These are phyloP conservation scores for Globisporangium mamillatum DNA, from an alignment of 352 stramenopile species.

Conservation along the genomic window DNA sequence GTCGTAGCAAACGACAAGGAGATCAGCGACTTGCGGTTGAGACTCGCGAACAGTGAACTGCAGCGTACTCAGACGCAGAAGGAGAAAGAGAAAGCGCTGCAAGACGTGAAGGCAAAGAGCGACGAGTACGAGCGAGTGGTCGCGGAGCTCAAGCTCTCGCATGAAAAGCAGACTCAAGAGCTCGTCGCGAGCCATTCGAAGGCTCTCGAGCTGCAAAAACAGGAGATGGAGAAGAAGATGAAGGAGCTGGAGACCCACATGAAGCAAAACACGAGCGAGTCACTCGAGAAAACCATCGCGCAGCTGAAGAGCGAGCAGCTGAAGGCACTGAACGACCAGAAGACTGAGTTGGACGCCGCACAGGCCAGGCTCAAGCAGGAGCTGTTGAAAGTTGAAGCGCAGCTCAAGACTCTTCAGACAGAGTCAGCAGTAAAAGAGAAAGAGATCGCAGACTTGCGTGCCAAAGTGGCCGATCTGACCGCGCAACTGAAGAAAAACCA, in stretches of 20 bases:
- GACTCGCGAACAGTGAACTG: conserved; percentile 19
- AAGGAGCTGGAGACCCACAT: conserved; percentile 24
- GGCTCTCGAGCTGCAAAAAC: conserved; percentile 20
- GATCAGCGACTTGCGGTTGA: conserved; percentile 15
- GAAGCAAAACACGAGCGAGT: conserved; percentile 10
- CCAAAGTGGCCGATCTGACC: conserved; percentile 19
- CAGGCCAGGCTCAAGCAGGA: conserved; percentile 8
- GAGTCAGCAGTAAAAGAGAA: conserved; percentile 1
- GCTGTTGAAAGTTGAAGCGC: conserved; percentile 11
- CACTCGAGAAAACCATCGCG: conserved; percentile 12
- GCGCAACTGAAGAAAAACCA: conserved; percentile 23
- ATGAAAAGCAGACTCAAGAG: conserved; percentile 25
- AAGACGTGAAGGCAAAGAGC: conserved; percentile 12
- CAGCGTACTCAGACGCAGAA: conserved; percentile 14
- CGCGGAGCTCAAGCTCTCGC: conserved; percentile 16
- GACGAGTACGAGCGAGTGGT: conserved; percentile 12
- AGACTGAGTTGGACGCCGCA: not conserved
- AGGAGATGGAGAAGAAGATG: conserved; percentile 17
- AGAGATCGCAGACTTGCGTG: conserved; percentile 19
- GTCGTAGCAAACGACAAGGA: conserved; percentile 19
- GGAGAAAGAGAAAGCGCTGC: conserved; percentile 19
- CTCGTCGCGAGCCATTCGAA: conserved; percentile 20
- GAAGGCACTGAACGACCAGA: conserved; percentile 2
- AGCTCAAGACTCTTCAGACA: conserved; percentile 16
- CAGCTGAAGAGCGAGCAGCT: conserved; percentile 14